phyloP scores from a whole-genome alignment of 2,329 filamentous ascomycete genomes.

The Exserohilum turcica region DNA sequence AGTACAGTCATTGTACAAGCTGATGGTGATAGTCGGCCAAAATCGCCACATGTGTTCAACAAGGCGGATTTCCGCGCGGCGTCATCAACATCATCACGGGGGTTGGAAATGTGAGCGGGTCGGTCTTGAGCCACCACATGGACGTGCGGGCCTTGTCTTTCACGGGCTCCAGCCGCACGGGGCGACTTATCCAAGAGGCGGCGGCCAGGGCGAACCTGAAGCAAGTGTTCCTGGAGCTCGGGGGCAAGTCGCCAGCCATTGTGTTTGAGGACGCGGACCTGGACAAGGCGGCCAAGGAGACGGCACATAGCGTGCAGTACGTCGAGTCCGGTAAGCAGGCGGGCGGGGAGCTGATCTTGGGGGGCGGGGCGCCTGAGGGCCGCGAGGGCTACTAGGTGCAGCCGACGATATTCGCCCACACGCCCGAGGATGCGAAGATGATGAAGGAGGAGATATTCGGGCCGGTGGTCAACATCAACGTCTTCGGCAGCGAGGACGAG shows the following conservation, averaged over 20 bases:
- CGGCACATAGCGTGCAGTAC: slow-evolving; percentile 56
- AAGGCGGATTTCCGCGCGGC: slow-evolving; percentile 80
- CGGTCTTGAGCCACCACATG: slow-evolving; percentile 76
- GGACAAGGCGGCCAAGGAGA: slow-evolving; percentile 69
- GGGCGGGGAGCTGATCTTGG: slow-evolving; percentile 47
- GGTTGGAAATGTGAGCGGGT: slow-evolving; percentile 77
- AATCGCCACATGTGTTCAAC: slow-evolving; percentile 73
- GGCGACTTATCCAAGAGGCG: slow-evolving; percentile 76
- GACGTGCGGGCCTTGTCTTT: slow-evolving; percentile 83
- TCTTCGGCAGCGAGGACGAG: slow-evolving; percentile 75
- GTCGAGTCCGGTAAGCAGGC: slow-evolving; percentile 70
- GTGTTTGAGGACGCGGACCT: slow-evolving; percentile 80
- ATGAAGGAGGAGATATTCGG: slow-evolving; percentile 86
- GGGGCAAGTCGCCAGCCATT: slow-evolving; percentile 84
- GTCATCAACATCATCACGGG: slow-evolving; percentile 84
- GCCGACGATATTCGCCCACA: slow-evolving; percentile 80
- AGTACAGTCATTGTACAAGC: slow-evolving; percentile 48
- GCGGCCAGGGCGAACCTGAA: slow-evolving; percentile 82
- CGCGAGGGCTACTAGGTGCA: slow-evolving; percentile 58
- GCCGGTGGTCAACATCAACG: slow-evolving; percentile 79
- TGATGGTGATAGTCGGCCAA: slow-evolving; percentile 76
- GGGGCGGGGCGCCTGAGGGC: slow-evolving; percentile 35
- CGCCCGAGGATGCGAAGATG: slow-evolving; percentile 77
- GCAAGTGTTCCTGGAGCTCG: slow-evolving; percentile 83
- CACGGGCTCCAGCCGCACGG: slow-evolving; percentile 82